These are phyloP conservation scores for Eucalyptus tenuipes DNA, from an alignment of 345 rosid species.

Conservation along the genomic window DNA sequence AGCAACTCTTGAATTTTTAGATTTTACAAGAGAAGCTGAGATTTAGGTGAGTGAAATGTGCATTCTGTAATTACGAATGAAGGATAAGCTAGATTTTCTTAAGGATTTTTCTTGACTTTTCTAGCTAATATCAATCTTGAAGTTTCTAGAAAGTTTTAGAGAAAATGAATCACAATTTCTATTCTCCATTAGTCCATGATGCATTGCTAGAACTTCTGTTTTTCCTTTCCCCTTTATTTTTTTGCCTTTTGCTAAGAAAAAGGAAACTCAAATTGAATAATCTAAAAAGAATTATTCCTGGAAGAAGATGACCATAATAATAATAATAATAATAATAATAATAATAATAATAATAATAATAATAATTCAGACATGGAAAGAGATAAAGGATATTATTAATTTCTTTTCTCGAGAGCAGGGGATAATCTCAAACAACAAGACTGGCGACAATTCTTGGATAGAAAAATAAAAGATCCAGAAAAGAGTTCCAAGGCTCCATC, in stretches of 20 bases:
- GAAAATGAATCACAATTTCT: no score
- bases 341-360: not conserved
- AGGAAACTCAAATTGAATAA: not conserved
- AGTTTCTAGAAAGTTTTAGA: no score
- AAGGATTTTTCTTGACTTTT: no score
- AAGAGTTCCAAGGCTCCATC: not conserved
- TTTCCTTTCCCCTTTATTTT: not conserved
- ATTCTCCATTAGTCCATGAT: not conserved
- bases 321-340: not conserved
- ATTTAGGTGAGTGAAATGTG: not conserved
- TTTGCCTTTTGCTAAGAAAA: not conserved
- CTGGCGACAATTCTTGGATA: not conserved
- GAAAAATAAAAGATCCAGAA: not conserved
- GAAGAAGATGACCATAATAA: not conserved
- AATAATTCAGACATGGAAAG: not conserved
- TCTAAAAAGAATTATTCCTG: not conserved
- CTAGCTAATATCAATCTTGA: no score
- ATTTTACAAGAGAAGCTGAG: not conserved
- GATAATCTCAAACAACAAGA: not conserved
- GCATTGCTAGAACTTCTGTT: not conserved
- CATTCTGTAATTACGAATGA: not conserved
- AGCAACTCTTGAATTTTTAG: not conserved
- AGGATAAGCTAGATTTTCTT: no score
- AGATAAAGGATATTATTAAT: not conserved
- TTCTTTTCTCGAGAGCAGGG: not conserved